Evolutionary conservation across 2,329 filamentous ascomycete genomes (phyloP).

Genomic region (Chaetothyriales sp.): DNA sequence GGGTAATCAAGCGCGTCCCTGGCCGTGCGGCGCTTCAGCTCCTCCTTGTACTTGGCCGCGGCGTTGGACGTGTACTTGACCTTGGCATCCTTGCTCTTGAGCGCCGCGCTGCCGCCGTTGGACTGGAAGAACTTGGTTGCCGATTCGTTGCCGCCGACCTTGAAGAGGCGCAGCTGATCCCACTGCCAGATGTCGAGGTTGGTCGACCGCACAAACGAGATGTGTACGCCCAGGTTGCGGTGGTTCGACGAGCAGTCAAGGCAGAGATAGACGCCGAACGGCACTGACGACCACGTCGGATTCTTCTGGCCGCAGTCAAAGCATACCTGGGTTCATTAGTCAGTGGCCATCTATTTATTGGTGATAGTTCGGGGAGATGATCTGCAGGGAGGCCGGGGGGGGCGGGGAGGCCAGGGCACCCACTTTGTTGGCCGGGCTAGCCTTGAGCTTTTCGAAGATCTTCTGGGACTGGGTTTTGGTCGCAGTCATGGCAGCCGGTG

Average conservation of each 20-base stretch:
- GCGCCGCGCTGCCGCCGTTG: conserved; percentile 82
- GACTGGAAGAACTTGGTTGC: conserved; percentile 97
- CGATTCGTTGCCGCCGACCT: conserved; percentile 94
- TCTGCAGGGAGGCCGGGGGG: conserved; percentile 12
- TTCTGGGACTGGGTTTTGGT: conserved; percentile 91
- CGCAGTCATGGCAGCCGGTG: conserved; percentile 43
- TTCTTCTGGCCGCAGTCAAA: conserved; percentile 98
- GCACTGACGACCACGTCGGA: conserved; percentile 95
- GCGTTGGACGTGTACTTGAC: conserved; percentile 89
- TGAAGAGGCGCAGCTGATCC: conserved; percentile 95
- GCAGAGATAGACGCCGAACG: conserved; percentile 94
- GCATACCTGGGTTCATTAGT: conserved; percentile 54
- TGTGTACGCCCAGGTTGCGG: conserved; percentile 93
- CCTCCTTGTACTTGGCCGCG: conserved; percentile 97
- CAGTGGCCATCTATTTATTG: conserved; percentile 3
- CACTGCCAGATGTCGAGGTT: conserved; percentile 99
- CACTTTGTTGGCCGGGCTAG: conserved; percentile 90
- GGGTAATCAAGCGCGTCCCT: conserved; percentile 79
- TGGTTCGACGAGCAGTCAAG: conserved; percentile 96
- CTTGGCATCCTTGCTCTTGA: conserved; percentile 93
- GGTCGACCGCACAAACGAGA: conserved; percentile 96
- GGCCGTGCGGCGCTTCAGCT: conserved; percentile 72
- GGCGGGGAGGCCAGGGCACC: conserved; percentile 20
- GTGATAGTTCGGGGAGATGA: conserved; percentile 1
- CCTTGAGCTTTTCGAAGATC: conserved; percentile 95